These are phyloP conservation scores for Draba incana DNA, from an alignment of 345 rosid species.

Conservation along the genomic window DNA sequence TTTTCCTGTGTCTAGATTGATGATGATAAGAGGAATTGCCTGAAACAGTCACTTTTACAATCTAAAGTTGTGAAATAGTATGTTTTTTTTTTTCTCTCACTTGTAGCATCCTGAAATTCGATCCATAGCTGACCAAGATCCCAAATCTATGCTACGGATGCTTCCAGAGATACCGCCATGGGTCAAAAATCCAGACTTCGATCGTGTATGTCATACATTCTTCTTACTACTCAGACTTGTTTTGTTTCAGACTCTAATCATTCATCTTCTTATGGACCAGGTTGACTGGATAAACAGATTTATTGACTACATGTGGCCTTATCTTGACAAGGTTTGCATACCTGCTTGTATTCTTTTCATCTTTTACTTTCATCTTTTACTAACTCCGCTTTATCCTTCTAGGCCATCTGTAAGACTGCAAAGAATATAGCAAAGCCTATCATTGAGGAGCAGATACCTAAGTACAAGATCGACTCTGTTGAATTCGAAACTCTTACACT, in stretches of 20 bases:
- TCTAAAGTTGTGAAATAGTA: background rate
- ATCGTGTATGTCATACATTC: constrained; percentile 68
- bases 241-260: constrained; percentile 22
- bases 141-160: constrained; percentile 74
- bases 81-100: constrained; percentile 4
- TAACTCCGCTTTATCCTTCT: constrained; percentile 7
- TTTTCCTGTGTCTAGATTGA: too few species aligned
- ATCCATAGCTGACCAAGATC: constrained; percentile 72
- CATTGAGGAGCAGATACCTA: constrained; percentile 90
- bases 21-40: background rate
- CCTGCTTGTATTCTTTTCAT: constrained; percentile 19
- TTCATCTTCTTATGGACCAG: constrained; percentile 43
- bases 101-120: constrained; percentile 72
- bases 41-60: background rate
- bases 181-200: constrained; percentile 93
- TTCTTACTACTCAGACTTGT: background rate
- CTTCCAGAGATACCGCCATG: constrained; percentile 93
- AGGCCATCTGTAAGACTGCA: constrained; percentile 91
- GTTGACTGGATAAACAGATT: constrained; percentile 93
- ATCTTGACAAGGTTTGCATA: constrained; percentile 82
- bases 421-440: constrained; percentile 74
- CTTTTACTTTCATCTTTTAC: constrained; percentile 10
- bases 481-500: constrained; percentile 84
- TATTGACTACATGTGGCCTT: constrained; percentile 85
- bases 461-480: constrained; percentile 88